Conservation (phyloP, 2,329 filamentous ascomycete genomes). For the Aspergillus spinulosporus region DNA sequence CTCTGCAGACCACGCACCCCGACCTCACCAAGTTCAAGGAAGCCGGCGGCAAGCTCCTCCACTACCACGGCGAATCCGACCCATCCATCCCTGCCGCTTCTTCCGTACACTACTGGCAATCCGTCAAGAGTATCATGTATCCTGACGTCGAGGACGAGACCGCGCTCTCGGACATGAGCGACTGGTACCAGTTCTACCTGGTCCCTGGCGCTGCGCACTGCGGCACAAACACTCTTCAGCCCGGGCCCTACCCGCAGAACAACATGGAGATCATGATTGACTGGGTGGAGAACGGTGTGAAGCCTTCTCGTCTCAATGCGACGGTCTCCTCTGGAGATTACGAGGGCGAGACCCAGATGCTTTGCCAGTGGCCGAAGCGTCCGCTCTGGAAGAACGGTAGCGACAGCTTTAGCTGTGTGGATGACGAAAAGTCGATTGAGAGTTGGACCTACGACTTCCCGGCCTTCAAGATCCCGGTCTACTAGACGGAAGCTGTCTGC, state of each 20-base stretch:
- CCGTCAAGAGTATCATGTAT: slow-evolving; percentile 55
- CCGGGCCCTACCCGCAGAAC: slow-evolving; percentile 48
- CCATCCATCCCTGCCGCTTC: slow-evolving; percentile 54
- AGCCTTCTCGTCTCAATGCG: slow-evolving; percentile 48
- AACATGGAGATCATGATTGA: slow-evolving; percentile 52
- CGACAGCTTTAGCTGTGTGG: slow-evolving; percentile 16
- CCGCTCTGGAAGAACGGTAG: slow-evolving; percentile 30
- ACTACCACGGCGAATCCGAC: slow-evolving; percentile 61
- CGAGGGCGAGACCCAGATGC: slow-evolving; percentile 34
- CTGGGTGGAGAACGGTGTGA: slow-evolving; percentile 54
- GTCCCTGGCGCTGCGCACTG: slow-evolving; percentile 58
- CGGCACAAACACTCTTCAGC: slow-evolving; percentile 47
- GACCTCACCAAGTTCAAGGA: slow-evolving; percentile 54
- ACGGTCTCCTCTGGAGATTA: slow-evolving; percentile 37
- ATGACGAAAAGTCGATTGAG: slow-evolving; percentile 19
- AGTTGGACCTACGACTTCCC: slow-evolving; percentile 21
- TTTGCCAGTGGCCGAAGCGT: slow-evolving; percentile 38
- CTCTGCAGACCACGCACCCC: slow-evolving; percentile 55
- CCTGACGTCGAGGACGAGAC: slow-evolving; percentile 41
- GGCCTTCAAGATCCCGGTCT: slow-evolving; percentile 22
- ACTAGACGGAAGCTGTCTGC: slow-evolving; percentile 2
- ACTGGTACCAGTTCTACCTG: slow-evolving; percentile 59
- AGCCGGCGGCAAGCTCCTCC: slow-evolving; percentile 57
- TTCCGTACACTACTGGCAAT: slow-evolving; percentile 57
- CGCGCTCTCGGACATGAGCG: slow-evolving; percentile 45